phyloP scores from a whole-genome alignment of 2,329 filamentous ascomycete species.

The Cytospora mali region DNA sequence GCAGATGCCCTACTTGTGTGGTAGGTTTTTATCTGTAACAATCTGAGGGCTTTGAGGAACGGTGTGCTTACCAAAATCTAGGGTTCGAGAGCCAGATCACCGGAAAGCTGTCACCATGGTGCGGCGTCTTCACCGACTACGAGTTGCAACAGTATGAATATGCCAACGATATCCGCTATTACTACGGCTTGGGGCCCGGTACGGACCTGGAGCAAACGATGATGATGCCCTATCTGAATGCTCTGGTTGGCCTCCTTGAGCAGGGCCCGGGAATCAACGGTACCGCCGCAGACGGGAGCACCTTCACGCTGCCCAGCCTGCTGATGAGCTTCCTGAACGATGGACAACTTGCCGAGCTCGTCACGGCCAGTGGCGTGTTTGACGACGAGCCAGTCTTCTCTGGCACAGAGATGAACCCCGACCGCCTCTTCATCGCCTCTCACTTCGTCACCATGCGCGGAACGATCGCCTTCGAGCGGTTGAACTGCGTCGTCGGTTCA shows the following conservation, averaged over 20 bases:
- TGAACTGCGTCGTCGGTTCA: conserved; percentile 49
- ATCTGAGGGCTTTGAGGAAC: background rate
- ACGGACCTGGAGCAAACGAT: conserved; percentile 55
- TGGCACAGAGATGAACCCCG: conserved; percentile 46
- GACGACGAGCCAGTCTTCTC: conserved; percentile 56
- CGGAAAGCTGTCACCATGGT: conserved; percentile 63
- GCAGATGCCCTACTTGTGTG: conserved; percentile 69
- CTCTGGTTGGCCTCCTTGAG: conserved; percentile 54
- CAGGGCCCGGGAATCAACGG: conserved; percentile 55
- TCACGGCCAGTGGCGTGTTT: conserved; percentile 62
- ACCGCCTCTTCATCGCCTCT: conserved; percentile 57
- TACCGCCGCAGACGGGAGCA: conserved; percentile 46
- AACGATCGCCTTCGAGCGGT: conserved; percentile 64
- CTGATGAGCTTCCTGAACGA: conserved; percentile 67
- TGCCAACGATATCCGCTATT: conserved; percentile 68
- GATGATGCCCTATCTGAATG: conserved; percentile 63
- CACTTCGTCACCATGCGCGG: conserved; percentile 65
- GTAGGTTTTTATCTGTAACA: conserved; percentile 32
- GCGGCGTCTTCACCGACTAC: conserved; percentile 61
- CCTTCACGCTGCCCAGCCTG: conserved; percentile 56
- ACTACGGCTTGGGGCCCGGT: conserved; percentile 64
- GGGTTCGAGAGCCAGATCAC: conserved; percentile 68
- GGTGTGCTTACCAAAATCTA: background rate
- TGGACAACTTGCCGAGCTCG: conserved; percentile 65
- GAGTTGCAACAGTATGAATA: conserved; percentile 69